Base-by-base conservation (phyloP, 2,329 filamentous ascomycete genomes). In the Aspergillus fischeri region DNA sequence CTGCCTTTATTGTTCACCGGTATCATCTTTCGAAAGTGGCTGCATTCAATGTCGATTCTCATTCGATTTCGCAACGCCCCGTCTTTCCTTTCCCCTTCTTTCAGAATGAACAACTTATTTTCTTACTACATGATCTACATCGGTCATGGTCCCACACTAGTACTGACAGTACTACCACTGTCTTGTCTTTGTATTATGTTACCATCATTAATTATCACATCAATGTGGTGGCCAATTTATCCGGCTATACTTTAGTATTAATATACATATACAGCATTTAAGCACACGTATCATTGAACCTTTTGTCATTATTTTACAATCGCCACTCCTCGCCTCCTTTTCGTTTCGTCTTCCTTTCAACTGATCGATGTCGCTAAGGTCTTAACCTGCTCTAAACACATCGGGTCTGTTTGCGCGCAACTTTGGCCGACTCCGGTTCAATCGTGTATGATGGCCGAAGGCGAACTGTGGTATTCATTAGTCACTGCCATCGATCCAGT, bases 401-500 rank as follows among this genome's bases (percentile, higher is more conserved):
- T 35, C 55, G 29, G 20, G 20, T 27, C 47, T 35, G 9, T 44
- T 49, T 21, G 42, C 41, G 28, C 10, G 4, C n/a, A 3, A 24
- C 27, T 29, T 28, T 32, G 9, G n/a, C 44, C 47, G 28, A 49
- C 49, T 17, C 10, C 20, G 29, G 28, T 45, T 41, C 49, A 21
- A 49, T 9, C 11, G 48, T 54, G 35, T 64, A 67, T 63, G 54
- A 75, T 75, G 72, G 66, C 72, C 61, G 63, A 71, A 55, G 60
- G 60, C 52, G 67, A 73, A 55, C 60, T 76, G 56, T 76, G 74
- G 72, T 64, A 67, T 55, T 67, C 71, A 55, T 60, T 73, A 60
- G 65, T 71, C 58, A 70, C 68, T 59, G 66, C 71, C 52, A 73
- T 74, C 65, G 68, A 74, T 57, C 71, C 73, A n/a, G 60, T 64